Percentiles rank a stretch among this genome's conserved stretches.
Conservation (phyloP, 225 moss, liverwort and hornwort species). For the Asterella californica region DNA sequence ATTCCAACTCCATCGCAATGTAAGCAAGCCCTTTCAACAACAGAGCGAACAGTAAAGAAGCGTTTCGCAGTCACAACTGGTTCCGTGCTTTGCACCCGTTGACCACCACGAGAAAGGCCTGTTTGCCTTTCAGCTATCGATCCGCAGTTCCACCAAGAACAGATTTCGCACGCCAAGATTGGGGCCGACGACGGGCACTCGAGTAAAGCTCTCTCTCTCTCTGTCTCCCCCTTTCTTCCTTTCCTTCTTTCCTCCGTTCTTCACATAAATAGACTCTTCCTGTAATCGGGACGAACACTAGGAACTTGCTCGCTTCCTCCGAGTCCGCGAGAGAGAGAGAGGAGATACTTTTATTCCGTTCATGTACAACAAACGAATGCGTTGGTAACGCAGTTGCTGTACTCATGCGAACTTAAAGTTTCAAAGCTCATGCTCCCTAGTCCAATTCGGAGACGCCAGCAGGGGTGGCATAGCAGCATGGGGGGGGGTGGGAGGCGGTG, state of each 20-base stretch:
- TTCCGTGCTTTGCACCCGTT: neutral
- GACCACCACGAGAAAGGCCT: neutral
- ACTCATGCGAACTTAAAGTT: neutral
- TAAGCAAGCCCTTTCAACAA: neutral
- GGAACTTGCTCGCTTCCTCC: neutral
- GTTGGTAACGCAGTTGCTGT: neutral
- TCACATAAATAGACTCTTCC: neutral
- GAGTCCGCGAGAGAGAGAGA: neutral
- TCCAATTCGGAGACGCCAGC: conserved; percentile 9
- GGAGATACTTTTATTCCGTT: neutral
- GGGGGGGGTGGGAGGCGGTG: too few relatives aligned
- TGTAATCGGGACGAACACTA: too few relatives aligned
- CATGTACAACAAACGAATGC: neutral
- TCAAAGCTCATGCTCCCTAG: neutral
- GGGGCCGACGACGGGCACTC: neutral
- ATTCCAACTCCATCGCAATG: neutral
- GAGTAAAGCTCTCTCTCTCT: neutral
- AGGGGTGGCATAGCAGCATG: neutral
- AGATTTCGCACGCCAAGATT: neutral
- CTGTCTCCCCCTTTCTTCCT: neutral
- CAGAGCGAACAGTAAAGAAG: neutral
- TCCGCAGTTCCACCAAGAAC: neutral
- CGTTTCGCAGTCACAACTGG: neutral
- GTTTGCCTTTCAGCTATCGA: neutral
- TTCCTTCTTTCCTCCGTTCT: neutral